Base-by-base conservation (phyloP, 129 eudicot species). In the Heracleum sosnowskyi region DNA sequence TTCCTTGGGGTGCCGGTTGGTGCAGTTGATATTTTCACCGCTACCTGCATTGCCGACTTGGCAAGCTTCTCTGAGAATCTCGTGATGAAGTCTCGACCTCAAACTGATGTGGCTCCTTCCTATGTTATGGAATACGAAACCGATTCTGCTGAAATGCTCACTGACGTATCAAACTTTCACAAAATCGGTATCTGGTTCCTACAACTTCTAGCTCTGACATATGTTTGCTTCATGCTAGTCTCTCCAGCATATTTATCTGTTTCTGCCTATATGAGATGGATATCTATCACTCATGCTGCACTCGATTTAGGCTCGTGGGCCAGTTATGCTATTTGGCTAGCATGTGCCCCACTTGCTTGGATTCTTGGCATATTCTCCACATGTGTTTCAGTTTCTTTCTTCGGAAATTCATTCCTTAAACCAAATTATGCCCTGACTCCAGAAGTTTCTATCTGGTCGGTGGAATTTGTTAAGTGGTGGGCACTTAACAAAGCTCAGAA, bases 401-500 rank as follows among this genome's bases (percentile, higher is more conserved):
- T 92, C 2, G 97, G 97, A 62, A 88, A 82, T 57, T 85, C 96
- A 20, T 88, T 92, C 47, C 97, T 92, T 26, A 90, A 84, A 76
- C 96, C 96, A 68, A 92, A 92, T 66, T 90, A 92, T 78, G 90
- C 87, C 69, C 69, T 92, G 51, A 92, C 66, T 68, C 96, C 92
- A 22, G 87, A 88, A 74, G 82, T 86, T 76, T 90, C 97, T 60
- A 85, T 88, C 15, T 92, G 92, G 96, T 92, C 97, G 3, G 18
- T 81, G 31, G 91, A 90, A 81, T 92, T 84, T 66, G 87, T 92
- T 36, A 92, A 90, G 84, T 92, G 97, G 97, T 92, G 97, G 97
- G 86, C 97, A 22, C 92, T 92, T 37, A 90, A 92, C 87, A 92
- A 92, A 84, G 93, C 90, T 22, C 97, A 92, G 66, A 92, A 92